These are phyloP conservation scores for Theileria sp. DNA, from an alignment of 169 alveolate genomes.

Conservation along the genomic window DNA sequence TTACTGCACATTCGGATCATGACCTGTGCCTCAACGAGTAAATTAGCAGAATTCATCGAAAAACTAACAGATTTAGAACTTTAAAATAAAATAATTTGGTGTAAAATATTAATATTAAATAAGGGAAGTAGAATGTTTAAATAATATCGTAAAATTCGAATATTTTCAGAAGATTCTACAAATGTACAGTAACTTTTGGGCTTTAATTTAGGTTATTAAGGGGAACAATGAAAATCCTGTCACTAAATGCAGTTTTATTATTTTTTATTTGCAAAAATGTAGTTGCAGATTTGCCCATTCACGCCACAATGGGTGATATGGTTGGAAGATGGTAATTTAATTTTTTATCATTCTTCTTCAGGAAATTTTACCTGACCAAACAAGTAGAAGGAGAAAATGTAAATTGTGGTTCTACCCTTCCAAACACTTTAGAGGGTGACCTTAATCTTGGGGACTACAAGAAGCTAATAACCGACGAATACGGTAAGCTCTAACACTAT, in stretches of 20 bases:
- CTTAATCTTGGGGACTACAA: conserved; percentile 53
- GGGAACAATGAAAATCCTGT: background rate
- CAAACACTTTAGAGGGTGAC: conserved; percentile 53
- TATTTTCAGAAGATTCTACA: background rate
- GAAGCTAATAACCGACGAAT: conserved; percentile 8
- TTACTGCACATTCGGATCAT: conserved; percentile 8
- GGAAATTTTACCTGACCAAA: conserved; percentile 34
- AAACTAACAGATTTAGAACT: background rate
- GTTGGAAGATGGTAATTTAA: conserved; percentile 51
- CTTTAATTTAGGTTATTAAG: background rate
- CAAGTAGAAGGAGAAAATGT: conserved; percentile 46
- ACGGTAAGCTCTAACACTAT: conserved; percentile 14
- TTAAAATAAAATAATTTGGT: background rate
- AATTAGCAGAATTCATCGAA: background rate
- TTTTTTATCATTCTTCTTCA: background rate
- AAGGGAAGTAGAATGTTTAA: background rate
- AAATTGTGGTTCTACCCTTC: conserved; percentile 53
- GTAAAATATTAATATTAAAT: background rate
- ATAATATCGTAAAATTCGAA: background rate
- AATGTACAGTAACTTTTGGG: conserved; percentile 10
- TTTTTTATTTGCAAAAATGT: background rate
- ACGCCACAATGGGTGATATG: conserved; percentile 48
- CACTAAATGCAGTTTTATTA: conserved; percentile 24
- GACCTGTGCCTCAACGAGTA: conserved; percentile 8
- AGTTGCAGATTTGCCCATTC: conserved; percentile 62